Conservation (phyloP, 2,329 filamentous ascomycete genomes). For the Dendrostoma leiphaemia region DNA sequence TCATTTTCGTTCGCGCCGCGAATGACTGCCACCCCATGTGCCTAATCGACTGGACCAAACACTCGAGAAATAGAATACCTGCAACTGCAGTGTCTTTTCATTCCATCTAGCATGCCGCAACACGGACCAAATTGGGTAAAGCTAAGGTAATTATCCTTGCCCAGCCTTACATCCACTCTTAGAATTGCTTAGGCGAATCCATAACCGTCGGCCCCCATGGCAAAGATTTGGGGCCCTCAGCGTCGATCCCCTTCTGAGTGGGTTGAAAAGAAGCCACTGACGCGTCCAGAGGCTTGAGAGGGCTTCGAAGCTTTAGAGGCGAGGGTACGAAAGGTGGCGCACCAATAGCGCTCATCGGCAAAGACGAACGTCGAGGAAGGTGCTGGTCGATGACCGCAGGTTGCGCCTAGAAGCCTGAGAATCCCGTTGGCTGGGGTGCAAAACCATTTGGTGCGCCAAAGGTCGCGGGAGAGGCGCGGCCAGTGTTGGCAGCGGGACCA, state of each 20-base stretch:
- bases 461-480: conserved; percentile 63
- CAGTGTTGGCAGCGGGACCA: conserved; percentile 60
- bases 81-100: conserved; percentile 4
- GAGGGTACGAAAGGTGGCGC: conserved; percentile 2
- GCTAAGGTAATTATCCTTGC: background rate
- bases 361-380: background rate
- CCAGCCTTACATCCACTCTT: background rate
- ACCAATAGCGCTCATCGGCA: background rate
- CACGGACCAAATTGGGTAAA: background rate
- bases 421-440: conserved; percentile 71
- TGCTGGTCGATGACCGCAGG: conserved; percentile 21
- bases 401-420: conserved; percentile 50
- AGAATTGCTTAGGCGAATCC: conserved; percentile 3
- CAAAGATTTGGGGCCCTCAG: conserved; percentile 9
- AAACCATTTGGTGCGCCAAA: conserved; percentile 27
- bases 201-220: background rate
- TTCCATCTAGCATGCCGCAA: conserved; percentile 1
- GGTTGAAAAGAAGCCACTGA: conserved; percentile 6
- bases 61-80: conserved; percentile 3
- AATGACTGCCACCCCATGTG: conserved; percentile 11
- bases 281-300: conserved; percentile 3
- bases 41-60: conserved; percentile 14
- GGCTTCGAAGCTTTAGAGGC: background rate
- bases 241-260: background rate
- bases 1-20: conserved; percentile 7